Conservation (phyloP, 2,329 filamentous ascomycete genomes). For the Microdochium nivale region DNA sequence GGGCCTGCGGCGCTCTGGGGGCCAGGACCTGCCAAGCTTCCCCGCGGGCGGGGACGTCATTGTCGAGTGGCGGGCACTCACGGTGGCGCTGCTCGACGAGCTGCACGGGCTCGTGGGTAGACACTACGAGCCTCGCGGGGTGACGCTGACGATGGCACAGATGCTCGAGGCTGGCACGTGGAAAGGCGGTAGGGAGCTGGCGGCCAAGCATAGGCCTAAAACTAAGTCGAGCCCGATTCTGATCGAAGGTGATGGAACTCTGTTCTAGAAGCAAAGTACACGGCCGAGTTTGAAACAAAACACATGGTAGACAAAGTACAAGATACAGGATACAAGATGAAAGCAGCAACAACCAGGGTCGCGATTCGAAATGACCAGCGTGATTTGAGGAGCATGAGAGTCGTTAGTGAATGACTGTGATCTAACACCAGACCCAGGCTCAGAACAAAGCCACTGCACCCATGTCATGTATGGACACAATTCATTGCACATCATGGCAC, state of each 20-base stretch:
- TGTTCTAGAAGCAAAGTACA: constrained; percentile 47
- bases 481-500: too few species aligned
- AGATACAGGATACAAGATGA: too few species aligned
- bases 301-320: too few species aligned
- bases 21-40: constrained; percentile 70
- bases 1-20: constrained; percentile 60
- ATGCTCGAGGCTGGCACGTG: constrained; percentile 93
- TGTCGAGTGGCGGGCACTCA: constrained; percentile 70
- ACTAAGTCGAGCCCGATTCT: constrained; percentile 79
- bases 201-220: constrained; percentile 68
- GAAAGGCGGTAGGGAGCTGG: constrained; percentile 83
- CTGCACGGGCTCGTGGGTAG: constrained; percentile 61
- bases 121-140: constrained; percentile 52
- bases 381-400: too few species aligned
- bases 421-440: too few species aligned
- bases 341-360: too few species aligned
- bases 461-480: too few species aligned
- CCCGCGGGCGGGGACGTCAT: constrained; percentile 67
- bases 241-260: constrained; percentile 72
- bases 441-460: too few species aligned
- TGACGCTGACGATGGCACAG: constrained; percentile 72
- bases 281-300: neutral
- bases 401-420: too few species aligned
- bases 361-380: too few species aligned
- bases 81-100: constrained; percentile 66